These are phyloP conservation scores for Pseudogymnoascus sp. DNA, from an alignment of 2,329 filamentous ascomycete genomes.

Conservation along the genomic window DNA sequence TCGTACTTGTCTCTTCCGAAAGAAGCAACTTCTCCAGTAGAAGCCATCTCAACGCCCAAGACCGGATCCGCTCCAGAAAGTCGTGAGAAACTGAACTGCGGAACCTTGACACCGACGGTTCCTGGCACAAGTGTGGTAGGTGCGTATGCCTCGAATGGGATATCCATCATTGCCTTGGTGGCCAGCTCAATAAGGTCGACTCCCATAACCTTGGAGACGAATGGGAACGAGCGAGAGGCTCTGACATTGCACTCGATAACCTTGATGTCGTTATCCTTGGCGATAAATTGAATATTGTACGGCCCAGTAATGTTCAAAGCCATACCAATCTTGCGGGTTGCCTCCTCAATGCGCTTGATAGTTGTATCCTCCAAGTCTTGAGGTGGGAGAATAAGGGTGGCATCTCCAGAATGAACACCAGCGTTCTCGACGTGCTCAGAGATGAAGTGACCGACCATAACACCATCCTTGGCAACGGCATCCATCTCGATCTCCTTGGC, in stretches of 20 bases:
- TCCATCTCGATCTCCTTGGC: conserved; percentile 99
- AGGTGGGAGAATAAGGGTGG: conserved; percentile 87
- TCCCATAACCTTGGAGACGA: conserved; percentile 97
- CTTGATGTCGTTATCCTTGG: conserved; percentile 99
- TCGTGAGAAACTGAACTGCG: conserved; percentile 97
- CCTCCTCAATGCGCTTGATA: conserved; percentile 84
- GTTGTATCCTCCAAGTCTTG: conserved; percentile 88
- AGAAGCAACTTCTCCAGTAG: conserved; percentile 93
- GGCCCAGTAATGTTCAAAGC: conserved; percentile 94
- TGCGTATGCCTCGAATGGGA: conserved; percentile 77
- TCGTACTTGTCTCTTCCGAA: conserved; percentile 96
- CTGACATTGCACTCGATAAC: conserved; percentile 99
- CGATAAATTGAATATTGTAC: conserved; percentile 99
- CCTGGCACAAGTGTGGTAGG: conserved; percentile 64
- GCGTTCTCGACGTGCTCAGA: conserved; percentile 99
- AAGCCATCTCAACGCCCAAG: conserved; percentile 97
- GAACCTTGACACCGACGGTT: conserved; percentile 94
- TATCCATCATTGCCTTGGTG: conserved; percentile 87
- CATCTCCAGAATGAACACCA: conserved; percentile 96
- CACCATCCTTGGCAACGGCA: conserved; percentile 83
- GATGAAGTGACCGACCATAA: conserved; percentile 89
- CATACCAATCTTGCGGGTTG: conserved; percentile 87
- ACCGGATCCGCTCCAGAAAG: conserved; percentile 94
- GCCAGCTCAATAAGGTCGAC: conserved; percentile 98
- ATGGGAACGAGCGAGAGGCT: conserved; percentile 92